Evolutionary conservation across 2,329 filamentous ascomycete genomes (phyloP).

Genomic region (Botrytis galanthina): DNA sequence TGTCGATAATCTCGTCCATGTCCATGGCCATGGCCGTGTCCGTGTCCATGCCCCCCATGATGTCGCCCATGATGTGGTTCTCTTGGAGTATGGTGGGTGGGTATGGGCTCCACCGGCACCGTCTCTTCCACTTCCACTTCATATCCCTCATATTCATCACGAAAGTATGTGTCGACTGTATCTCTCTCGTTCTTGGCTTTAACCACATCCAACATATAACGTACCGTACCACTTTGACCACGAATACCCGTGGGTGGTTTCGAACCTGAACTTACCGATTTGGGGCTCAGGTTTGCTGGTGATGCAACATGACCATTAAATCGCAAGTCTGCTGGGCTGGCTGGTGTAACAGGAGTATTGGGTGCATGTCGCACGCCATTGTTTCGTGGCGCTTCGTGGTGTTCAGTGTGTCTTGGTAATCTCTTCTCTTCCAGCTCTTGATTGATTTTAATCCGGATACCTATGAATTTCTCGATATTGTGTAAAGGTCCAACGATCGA

Average conservation of each 20-base stretch:
- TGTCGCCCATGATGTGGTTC: conserved; percentile 23
- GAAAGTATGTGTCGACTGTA: conserved; percentile 66
- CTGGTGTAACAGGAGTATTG: conserved; percentile 39
- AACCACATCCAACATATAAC: conserved; percentile 84
- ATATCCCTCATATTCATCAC: conserved; percentile 72
- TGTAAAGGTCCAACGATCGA: conserved; percentile 73
- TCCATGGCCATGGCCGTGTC: conserved; percentile 19
- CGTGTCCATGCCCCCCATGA: conserved; percentile 20
- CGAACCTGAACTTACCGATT: conserved; percentile 34
- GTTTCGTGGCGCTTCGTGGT: conserved; percentile 45
- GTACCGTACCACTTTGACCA: conserved; percentile 69
- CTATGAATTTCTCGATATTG: conserved; percentile 75
- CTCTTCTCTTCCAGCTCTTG: conserved; percentile 67
- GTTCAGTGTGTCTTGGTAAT: conserved; percentile 62
- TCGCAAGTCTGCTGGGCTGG: conserved; percentile 37
- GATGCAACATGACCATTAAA: conserved; percentile 35
- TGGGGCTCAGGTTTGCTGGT: conserved; percentile 36
- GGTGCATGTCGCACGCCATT: conserved; percentile 39
- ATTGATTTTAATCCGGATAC: conserved; percentile 83
- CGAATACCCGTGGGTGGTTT: conserved; percentile 28
- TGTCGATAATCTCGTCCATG: conserved; percentile 23
- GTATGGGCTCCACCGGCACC: conserved; percentile 26
- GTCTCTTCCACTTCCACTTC: conserved; percentile 73
- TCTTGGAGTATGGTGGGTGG: conserved; percentile 21
- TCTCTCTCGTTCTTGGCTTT: conserved; percentile 70